A percentile compares a stretch with the other conserved stretches of the same genome.
These are phyloP conservation scores for Fraxinus ornus DNA, from an alignment of 305 asterid genomes.

Conservation along the genomic window DNA sequence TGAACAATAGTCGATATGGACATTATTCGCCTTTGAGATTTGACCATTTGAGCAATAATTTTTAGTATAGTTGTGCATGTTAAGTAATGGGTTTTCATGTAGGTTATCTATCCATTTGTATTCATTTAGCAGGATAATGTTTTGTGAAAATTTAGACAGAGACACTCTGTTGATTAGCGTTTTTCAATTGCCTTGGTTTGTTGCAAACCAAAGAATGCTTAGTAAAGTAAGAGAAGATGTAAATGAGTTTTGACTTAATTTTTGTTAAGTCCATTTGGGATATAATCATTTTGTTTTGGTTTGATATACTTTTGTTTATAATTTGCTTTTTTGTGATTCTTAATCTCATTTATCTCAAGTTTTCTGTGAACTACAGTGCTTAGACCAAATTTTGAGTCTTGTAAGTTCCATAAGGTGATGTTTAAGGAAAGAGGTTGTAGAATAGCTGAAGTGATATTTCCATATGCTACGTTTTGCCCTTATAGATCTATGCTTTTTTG, in stretches of 20 bases:
- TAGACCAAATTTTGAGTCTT: neutral
- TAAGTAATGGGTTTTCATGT: neutral
- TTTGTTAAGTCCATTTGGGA: neutral
- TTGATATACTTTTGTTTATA: neutral
- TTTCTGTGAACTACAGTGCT: neutral
- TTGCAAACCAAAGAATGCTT: neutral
- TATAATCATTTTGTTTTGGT: neutral
- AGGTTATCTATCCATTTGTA: neutral
- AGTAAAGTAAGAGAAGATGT: neutral
- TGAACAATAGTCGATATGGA: neutral
- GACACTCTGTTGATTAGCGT: neutral
- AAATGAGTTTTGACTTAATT: neutral
- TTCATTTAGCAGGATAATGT: neutral
- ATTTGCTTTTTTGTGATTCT: neutral
- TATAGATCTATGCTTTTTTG: neutral
- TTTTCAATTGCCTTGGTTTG: neutral
- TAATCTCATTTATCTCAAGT: neutral
- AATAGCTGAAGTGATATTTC: neutral
- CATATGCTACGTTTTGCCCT: neutral
- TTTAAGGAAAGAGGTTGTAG: neutral
- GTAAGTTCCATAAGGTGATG: neutral
- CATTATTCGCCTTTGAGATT: neutral
- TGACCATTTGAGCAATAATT: neutral
- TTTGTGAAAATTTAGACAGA: neutral
- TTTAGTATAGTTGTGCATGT: neutral